Evolutionary conservation across 106 monocot species (phyloP).

Genomic region (Dendrobium huoshanense): DNA sequence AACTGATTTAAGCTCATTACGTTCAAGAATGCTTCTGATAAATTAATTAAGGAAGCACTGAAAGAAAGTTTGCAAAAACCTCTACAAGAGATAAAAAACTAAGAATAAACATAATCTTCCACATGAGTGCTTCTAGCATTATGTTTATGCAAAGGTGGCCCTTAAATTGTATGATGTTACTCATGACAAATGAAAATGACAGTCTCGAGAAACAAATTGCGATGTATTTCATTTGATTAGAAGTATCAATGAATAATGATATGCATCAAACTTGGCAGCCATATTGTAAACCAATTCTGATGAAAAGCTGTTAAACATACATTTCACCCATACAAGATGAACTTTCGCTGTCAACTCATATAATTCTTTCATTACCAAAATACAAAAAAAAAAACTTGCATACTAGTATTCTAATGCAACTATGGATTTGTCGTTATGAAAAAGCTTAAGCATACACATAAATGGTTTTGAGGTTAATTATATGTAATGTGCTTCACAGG

Average conservation of each 20-base stretch:
- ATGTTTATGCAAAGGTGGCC: too few relatives aligned
- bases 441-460: not conserved
- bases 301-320: not conserved
- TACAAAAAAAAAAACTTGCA: not conserved
- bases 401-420: not conserved
- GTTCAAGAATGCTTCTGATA: conserved; percentile 81
- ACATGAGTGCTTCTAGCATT: too few relatives aligned
- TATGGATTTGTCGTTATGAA: not conserved
- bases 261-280: not conserved
- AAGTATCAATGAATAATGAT: not conserved
- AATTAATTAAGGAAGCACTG: conserved; percentile 23
- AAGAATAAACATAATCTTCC: not conserved
- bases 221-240: too few relatives aligned
- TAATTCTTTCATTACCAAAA: not conserved
- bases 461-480: not conserved
- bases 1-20: conserved; percentile 57
- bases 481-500: conserved; percentile 16
- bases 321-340: not conserved
- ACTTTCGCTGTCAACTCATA: not conserved
- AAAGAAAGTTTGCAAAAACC: not conserved
- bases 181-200: not conserved
- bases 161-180: too few relatives aligned
- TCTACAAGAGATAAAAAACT: not conserved
- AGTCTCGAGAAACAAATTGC: not conserved
- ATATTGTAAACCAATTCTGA: not conserved